Evolutionary conservation across 2,329 filamentous ascomycete genomes (phyloP).

Genomic region (Sarocladium kiliense): DNA sequence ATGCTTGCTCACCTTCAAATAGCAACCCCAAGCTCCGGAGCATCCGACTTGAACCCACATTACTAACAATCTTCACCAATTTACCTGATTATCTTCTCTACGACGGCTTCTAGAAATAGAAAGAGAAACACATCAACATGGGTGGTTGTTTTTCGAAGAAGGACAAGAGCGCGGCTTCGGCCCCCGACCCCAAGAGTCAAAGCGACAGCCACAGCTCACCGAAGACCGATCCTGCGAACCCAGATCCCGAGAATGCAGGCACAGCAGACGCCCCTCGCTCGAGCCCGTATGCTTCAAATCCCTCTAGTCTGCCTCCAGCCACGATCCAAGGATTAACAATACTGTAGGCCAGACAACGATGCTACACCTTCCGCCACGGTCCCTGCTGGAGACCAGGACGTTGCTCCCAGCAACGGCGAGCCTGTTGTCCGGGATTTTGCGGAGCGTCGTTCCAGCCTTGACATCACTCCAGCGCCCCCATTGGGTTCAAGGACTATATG

Average conservation of each 20-base stretch:
- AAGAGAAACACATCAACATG: neutral
- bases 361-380: too few relatives aligned
- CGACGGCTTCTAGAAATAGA: too few relatives aligned
- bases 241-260: neutral
- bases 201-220: neutral
- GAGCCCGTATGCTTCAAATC: neutral
- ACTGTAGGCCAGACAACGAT: too few relatives aligned
- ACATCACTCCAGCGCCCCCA: neutral
- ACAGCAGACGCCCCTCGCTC: neutral
- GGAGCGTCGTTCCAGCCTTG: neutral
- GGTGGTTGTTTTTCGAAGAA: slow-evolving; percentile 3
- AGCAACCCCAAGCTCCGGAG: neutral
- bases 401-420: neutral
- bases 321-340: too few relatives aligned
- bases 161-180: neutral
- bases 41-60: neutral
- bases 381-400: too few relatives aligned
- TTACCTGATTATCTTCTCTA: too few relatives aligned
- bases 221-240: neutral
- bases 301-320: too few relatives aligned
- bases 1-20: too few relatives aligned
- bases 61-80: neutral
- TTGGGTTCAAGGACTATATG: neutral
- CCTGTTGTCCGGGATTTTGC: neutral
- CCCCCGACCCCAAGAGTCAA: neutral